These are phyloP conservation scores for Diaporthe australafricana DNA, from an alignment of 2,329 filamentous ascomycete species.

Conservation along the genomic window DNA sequence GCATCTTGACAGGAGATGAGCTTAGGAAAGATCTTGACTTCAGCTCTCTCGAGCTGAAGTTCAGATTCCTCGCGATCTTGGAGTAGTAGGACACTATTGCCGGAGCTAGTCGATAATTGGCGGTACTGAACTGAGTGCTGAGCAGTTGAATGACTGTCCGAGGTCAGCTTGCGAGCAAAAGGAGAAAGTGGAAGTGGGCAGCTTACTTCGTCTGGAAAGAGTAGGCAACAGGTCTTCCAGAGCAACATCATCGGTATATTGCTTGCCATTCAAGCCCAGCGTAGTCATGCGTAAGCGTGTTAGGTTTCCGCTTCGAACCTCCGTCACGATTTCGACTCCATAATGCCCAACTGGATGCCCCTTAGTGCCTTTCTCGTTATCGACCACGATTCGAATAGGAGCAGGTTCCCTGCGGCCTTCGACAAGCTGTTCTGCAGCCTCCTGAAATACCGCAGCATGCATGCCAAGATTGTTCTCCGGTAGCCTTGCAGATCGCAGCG, in stretches of 20 bases:
- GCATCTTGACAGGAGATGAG: constrained; percentile 89
- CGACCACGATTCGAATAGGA: constrained; percentile 78
- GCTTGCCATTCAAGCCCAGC: constrained; percentile 74
- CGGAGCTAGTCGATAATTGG: constrained; percentile 72
- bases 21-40: constrained; percentile 78
- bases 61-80: constrained; percentile 79
- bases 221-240: constrained; percentile 79
- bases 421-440: constrained; percentile 70
- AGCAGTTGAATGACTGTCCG: constrained; percentile 76
- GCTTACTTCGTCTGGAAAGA: constrained; percentile 78
- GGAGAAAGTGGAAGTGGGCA: background rate
- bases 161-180: constrained; percentile 47
- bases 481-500: constrained; percentile 76
- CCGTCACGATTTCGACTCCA: constrained; percentile 77
- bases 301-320: constrained; percentile 67
- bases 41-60: constrained; percentile 70
- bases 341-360: constrained; percentile 74
- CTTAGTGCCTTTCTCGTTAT: constrained; percentile 75
- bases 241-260: constrained; percentile 80
- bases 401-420: constrained; percentile 76
- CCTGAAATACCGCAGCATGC: constrained; percentile 78
- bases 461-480: constrained; percentile 70
- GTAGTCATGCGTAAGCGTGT: constrained; percentile 62
- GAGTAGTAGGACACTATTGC: constrained; percentile 82
- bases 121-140: constrained; percentile 75